Conservation (phyloP, 768 basidiomycete genomes). For the Sutorius australiensis region DNA sequence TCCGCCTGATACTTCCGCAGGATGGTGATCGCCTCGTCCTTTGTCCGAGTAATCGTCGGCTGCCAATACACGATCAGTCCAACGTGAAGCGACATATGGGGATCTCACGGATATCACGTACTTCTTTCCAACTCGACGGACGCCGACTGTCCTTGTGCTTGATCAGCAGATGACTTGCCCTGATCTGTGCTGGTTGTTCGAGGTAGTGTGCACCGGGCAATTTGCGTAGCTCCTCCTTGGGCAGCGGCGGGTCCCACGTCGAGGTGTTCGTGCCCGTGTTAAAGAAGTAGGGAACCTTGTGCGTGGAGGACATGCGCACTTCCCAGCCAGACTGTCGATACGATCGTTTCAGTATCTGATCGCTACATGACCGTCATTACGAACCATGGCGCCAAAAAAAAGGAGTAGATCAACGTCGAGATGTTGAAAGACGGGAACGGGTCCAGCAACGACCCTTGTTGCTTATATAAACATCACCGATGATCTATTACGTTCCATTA, state of each 20-base stretch:
- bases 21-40: constrained; percentile 86
- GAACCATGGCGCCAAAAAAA: constrained; percentile 19
- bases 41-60: constrained; percentile 75
- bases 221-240: constrained; percentile 52
- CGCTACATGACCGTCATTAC: constrained; percentile 1
- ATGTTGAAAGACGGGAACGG: neutral
- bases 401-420: constrained; percentile 8
- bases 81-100: neutral
- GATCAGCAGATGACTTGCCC: constrained; percentile 93
- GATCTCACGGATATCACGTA: constrained; percentile 30
- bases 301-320: constrained; percentile 80
- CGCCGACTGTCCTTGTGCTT: constrained; percentile 83
- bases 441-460: no score
- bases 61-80: neutral
- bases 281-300: constrained; percentile 83
- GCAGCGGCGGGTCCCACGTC: constrained; percentile 72
- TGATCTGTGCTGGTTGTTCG: constrained; percentile 52
- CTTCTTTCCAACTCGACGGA: constrained; percentile 84
- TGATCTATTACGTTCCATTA: constrained; percentile 18
- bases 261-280: constrained; percentile 68
- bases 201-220: constrained; percentile 70
- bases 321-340: constrained; percentile 56
- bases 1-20: constrained; percentile 59
- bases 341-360: constrained; percentile 6
- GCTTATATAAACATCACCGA: constrained; percentile 16